A percentile compares a stretch with the other conserved stretches of the same genome.
phyloP scores from a whole-genome alignment of 176 grass and related monocot species.

The Rhynchospora pubera region DNA sequence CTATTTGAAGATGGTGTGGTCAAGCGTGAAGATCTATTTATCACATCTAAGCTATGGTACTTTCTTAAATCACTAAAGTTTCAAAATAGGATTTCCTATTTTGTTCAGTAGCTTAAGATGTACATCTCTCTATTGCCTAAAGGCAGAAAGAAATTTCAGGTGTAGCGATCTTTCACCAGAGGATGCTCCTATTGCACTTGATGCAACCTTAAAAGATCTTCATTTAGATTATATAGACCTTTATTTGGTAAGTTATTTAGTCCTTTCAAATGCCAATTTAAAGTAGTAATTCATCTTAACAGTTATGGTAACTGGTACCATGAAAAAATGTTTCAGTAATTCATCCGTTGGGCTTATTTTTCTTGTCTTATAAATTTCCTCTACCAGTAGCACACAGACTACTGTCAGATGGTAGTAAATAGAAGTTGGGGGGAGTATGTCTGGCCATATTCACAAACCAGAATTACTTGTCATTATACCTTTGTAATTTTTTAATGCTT shows the following conservation, averaged over 20 bases:
- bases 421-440: not conserved
- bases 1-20: conserved; percentile 47
- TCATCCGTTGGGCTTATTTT: not conserved
- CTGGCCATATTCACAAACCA: not conserved
- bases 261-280: not conserved
- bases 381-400: not conserved
- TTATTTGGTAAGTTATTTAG: conserved; percentile 8
- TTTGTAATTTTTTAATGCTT: too few relatives aligned
- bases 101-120: not conserved
- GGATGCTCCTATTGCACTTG: conserved; percentile 13
- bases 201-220: not conserved
- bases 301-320: not conserved
- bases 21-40: conserved; percentile 58
- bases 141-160: not conserved
- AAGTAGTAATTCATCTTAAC: not conserved
- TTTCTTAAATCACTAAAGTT: not conserved
- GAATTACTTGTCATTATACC: not conserved
- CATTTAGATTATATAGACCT: conserved; percentile 12
- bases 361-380: not conserved
- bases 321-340: not conserved
- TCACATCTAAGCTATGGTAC: conserved; percentile 88
- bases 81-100: not conserved
- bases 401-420: not conserved
- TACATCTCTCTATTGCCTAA: too few relatives aligned
- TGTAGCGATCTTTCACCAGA: conserved; percentile 4